Percentiles rank a stretch among this genome's conserved stretches.
Conservation (phyloP, 805 yeast species). For the Yarrowia sp. region DNA sequence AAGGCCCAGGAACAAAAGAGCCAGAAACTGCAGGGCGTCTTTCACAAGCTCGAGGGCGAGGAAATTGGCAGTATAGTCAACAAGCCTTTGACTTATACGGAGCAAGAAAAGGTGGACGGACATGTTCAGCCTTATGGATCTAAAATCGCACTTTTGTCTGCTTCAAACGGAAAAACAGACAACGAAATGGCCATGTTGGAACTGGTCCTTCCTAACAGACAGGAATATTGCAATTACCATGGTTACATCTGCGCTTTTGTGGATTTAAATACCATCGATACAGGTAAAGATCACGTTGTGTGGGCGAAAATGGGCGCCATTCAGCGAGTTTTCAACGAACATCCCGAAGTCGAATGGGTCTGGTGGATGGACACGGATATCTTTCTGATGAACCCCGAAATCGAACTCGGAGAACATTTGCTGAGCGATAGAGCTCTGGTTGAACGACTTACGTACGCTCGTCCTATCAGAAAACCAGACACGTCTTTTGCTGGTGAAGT, state of each 20-base stretch:
- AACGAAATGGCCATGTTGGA: slow-evolving; percentile 28
- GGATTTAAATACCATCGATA: slow-evolving; percentile 32
- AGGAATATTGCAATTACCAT: slow-evolving; percentile 36
- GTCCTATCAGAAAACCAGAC: slow-evolving; percentile 29
- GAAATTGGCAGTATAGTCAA: slow-evolving; percentile 5
- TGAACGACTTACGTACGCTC: slow-evolving; percentile 31
- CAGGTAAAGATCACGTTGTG: slow-evolving; percentile 28
- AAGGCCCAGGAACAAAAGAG: slow-evolving; percentile 6
- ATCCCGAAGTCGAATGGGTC: slow-evolving; percentile 41
- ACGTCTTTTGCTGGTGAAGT: slow-evolving; percentile 25
- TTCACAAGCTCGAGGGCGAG: slow-evolving; percentile 13
- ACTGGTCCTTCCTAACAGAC: slow-evolving; percentile 33
- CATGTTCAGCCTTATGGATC: slow-evolving; percentile 21
- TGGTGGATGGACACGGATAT: slow-evolving; percentile 42
- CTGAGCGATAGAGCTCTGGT: slow-evolving; percentile 34
- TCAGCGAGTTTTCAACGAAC: slow-evolving; percentile 33
- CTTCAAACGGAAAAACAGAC: slow-evolving; percentile 33
- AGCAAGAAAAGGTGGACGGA: slow-evolving; percentile 12
- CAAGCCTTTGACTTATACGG: slow-evolving; percentile 4
- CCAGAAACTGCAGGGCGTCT: not conserved
- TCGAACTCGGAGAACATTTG: slow-evolving; percentile 35
- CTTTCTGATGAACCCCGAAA: slow-evolving; percentile 36
- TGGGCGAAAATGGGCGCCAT: slow-evolving; percentile 41
- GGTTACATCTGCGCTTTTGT: slow-evolving; percentile 36
- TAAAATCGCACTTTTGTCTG: slow-evolving; percentile 31